A percentile compares a stretch with the other conserved stretches of the same genome.
phyloP scores from a whole-genome alignment of 805 yeast species.

The Metschnikowia hibisci region DNA sequence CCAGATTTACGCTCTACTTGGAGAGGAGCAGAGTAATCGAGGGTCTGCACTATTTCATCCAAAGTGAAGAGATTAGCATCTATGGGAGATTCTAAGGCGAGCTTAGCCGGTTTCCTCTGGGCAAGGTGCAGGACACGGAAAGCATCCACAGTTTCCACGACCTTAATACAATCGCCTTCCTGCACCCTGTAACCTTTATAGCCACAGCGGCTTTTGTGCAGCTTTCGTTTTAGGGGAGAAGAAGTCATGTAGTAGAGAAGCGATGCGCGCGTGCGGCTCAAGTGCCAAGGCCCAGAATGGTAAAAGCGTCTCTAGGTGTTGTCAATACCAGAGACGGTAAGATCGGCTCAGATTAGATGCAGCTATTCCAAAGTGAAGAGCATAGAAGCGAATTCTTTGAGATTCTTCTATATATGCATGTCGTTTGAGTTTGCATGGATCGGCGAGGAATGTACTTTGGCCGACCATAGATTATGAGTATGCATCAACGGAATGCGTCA shows the following conservation, averaged over 20 bases:
- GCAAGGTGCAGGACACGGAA: conserved; percentile 41
- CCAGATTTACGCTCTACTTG: conserved; percentile 56
- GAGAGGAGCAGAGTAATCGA: conserved; percentile 34
- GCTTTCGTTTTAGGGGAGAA: conserved; percentile 4
- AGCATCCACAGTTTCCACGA: conserved; percentile 6
- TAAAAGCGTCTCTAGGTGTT: neutral
- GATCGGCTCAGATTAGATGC: too few relatives aligned
- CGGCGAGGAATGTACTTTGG: too few relatives aligned
- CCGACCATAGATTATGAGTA: too few relatives aligned
- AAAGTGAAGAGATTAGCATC: conserved; percentile 31
- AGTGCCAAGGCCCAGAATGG: neutral
- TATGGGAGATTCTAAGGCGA: conserved; percentile 27
- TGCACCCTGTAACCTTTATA: conserved; percentile 13
- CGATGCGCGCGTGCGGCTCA: conserved; percentile 4
- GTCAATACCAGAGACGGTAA: too few relatives aligned
- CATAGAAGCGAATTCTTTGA: too few relatives aligned
- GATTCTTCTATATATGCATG: too few relatives aligned
- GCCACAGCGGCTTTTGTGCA: conserved; percentile 3
- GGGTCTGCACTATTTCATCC: conserved; percentile 28
- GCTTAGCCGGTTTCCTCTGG: conserved; percentile 48
- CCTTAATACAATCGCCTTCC: neutral
- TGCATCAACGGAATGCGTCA: too few relatives aligned
- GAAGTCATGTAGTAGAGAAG: neutral
- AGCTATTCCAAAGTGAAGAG: too few relatives aligned
- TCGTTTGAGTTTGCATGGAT: too few relatives aligned